phyloP scores from a whole-genome alignment of 129 eudicot genomes.

The sunflower (Helianthus annuus) region HanXRQr2.0-SUNRISE NC_035437.2:91235470-91235969 shows the following conservation, averaged over 20 bases:
- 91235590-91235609: neutral
- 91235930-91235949: neutral
- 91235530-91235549: neutral
- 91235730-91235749: slow-evolving; percentile 98
- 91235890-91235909: neutral
- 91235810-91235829: slow-evolving; percentile 92
- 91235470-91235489: neutral
- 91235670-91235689: neutral
- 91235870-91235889: slow-evolving; percentile 32
- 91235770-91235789: slow-evolving; percentile 83
- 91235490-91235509: neutral
- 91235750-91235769: slow-evolving; percentile 86
- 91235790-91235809: slow-evolving; percentile 83
- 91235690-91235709: slow-evolving; percentile 10
- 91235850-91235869: slow-evolving; percentile 91
- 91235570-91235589: neutral
- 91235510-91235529: neutral
- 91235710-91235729: slow-evolving; percentile 54
- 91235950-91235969: slow-evolving; percentile 93
- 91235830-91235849: slow-evolving; percentile 71
- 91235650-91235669: neutral
- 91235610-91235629: neutral
- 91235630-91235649: too few species aligned
- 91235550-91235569: neutral
- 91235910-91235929: neutral